Conservation (phyloP, 2,329 filamentous ascomycete genomes). For the Trichoderma simmonsii region DNA sequence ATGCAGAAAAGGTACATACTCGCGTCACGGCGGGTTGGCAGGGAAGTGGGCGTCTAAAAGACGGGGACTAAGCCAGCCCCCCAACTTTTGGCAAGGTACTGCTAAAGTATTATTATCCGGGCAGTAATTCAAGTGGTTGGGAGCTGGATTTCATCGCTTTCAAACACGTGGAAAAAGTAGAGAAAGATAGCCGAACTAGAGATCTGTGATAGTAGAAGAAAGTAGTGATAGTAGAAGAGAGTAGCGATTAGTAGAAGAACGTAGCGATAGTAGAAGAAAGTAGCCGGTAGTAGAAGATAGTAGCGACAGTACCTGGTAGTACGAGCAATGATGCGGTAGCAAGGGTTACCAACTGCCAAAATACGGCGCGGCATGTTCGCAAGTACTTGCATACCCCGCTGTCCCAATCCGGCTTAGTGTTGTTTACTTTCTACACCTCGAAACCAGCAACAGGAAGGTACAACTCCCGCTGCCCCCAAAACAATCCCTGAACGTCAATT, state of each 20-base stretch:
- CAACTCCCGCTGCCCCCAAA: background rate
- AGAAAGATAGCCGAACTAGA: background rate
- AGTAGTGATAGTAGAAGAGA: background rate
- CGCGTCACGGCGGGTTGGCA: background rate
- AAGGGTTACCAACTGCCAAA: background rate
- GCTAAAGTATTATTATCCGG: background rate
- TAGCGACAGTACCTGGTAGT: background rate
- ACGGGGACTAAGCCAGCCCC: background rate
- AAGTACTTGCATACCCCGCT: slow-evolving; percentile 12
- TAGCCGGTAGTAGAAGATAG: background rate
- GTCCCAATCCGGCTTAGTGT: slow-evolving; percentile 2
- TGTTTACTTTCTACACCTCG: slow-evolving; percentile 16
- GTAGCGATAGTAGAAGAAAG: background rate
- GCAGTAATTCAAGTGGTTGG: background rate
- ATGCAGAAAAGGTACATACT: background rate
- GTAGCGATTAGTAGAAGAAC: background rate
- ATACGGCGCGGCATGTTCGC: background rate
- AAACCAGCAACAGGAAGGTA: background rate
- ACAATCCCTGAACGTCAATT: slow-evolving; percentile 9
- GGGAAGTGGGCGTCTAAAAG: background rate
- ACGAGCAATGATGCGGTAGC: no score
- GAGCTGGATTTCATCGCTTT: background rate
- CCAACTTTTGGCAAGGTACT: background rate
- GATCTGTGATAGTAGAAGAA: background rate
- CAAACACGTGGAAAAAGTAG: background rate